Base-by-base conservation (phyloP, 106 monocot species). In the Dactylorhiza incarnata region DNA sequence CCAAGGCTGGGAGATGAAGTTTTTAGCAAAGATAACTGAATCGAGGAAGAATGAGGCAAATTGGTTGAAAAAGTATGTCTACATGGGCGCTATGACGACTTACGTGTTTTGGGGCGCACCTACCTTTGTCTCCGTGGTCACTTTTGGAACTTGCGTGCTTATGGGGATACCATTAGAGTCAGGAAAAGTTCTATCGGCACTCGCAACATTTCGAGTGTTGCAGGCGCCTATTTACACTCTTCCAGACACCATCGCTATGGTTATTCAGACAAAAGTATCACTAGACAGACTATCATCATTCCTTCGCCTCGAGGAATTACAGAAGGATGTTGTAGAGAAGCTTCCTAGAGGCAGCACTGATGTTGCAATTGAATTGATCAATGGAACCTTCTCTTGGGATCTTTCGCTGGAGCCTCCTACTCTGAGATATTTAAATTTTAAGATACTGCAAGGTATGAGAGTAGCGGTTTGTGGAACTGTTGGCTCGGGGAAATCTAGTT, bases 1-100 rank as follows among this genome's bases (percentile, higher is more conserved):
- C 48, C 94, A 97, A 74, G 93, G 83, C 13, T 97, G 91, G 97
- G 97, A 97, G 78, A 97, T 94, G 94, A 91, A 94, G 82, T 97
- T 94, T 76, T 82, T 97, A 70, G 85, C 86, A 14, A 94, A 78
- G 78, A 91, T 91, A 49, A 53, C 73, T 16, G 87, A 94, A 63
- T 65, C 94, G 43, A 82, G 97, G 73, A 82, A 94, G 65, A 74
- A 71, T 0, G 97, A 97, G 78, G 66, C 81, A 9, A 77, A 48
- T 73, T 97, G 97, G 97, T 46, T 97, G 51, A 94, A 77, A 72
- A 93, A 86, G 50, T 89, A 82, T 46, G 77, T 88, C 13, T 94
- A 94, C 53, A 82, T 86, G n/a, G 71, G 81, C 11, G 89, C 89
- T 1, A 77, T 91, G 76, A 77, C 82, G 4, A 78, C 81, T 5